Evolutionary conservation across 768 basidiomycete species (phyloP).

Genomic region (Phylloporus rhodoxanthus): DNA sequence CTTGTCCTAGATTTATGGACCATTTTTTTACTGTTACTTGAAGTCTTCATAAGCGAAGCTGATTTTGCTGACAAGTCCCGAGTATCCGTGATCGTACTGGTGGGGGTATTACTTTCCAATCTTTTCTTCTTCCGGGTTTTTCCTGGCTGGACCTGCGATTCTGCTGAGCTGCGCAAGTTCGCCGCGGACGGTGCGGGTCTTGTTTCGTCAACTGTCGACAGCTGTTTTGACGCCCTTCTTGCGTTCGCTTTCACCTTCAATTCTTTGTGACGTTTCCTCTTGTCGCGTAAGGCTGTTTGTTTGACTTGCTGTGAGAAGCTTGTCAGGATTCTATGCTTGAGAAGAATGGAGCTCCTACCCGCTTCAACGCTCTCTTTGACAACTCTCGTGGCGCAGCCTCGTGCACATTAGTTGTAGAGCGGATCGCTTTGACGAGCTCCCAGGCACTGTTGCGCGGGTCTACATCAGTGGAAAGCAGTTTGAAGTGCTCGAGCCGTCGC

Average conservation of each 20-base stretch:
- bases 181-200: background rate
- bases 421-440: slow-evolving; percentile 31
- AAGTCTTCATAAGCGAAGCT: background rate
- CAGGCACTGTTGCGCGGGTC: slow-evolving; percentile 45
- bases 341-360: slow-evolving; percentile 36
- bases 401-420: slow-evolving; percentile 1
- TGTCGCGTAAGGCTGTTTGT: slow-evolving; percentile 39
- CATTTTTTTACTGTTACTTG: background rate
- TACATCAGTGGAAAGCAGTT: slow-evolving; percentile 33
- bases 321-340: background rate
- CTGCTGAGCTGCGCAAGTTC: background rate
- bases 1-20: background rate
- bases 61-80: slow-evolving; percentile 1
- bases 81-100: background rate
- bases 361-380: slow-evolving; percentile 61
- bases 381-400: slow-evolving; percentile 14
- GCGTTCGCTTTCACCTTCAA: slow-evolving; percentile 37
- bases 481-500: slow-evolving; percentile 53
- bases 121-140: slow-evolving; percentile 17
- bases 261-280: slow-evolving; percentile 45
- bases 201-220: background rate
- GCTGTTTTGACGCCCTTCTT: slow-evolving; percentile 24
- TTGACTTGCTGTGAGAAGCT: slow-evolving; percentile 40
- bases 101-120: background rate
- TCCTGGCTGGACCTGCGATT: background rate